Evolutionary conservation across 75 land plant genomes (phyloP).

Genomic region (Cunninghamia lanceolata): DNA sequence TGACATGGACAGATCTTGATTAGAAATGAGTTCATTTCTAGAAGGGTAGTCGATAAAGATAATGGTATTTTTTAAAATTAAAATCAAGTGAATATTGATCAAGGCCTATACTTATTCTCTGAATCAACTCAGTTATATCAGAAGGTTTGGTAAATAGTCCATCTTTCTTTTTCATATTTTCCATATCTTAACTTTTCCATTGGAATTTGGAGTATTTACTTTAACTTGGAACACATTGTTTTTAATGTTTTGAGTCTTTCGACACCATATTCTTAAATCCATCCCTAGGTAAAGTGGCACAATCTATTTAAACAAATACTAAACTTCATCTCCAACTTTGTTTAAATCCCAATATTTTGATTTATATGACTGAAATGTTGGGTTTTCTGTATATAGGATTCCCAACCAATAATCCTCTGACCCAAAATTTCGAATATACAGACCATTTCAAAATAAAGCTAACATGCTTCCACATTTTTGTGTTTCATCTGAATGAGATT

Average conservation of each 20-base stretch:
- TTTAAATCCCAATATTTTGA: neutral
- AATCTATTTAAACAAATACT: constrained; percentile 1
- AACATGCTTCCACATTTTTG: neutral
- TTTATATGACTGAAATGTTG: neutral
- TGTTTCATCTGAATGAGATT: neutral
- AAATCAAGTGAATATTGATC: neutral
- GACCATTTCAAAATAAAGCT: neutral
- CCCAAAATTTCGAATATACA: neutral
- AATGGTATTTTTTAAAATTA: neutral
- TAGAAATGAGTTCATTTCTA: neutral
- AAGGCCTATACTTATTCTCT: neutral
- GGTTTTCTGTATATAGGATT: neutral
- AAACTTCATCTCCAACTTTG: neutral
- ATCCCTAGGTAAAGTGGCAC: neutral
- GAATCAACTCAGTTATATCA: neutral
- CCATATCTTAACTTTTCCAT: neutral
- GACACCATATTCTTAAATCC: neutral
- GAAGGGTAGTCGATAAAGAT: neutral
- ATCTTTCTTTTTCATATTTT: neutral
- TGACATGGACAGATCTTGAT: neutral
- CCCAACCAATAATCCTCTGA: neutral
- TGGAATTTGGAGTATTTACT: neutral
- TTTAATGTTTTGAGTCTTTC: neutral
- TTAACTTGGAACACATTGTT: neutral
- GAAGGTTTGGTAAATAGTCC: neutral